Base-by-base conservation (phyloP, 2,329 filamentous ascomycete species). In the Coniochaeta ligniaria region DNA sequence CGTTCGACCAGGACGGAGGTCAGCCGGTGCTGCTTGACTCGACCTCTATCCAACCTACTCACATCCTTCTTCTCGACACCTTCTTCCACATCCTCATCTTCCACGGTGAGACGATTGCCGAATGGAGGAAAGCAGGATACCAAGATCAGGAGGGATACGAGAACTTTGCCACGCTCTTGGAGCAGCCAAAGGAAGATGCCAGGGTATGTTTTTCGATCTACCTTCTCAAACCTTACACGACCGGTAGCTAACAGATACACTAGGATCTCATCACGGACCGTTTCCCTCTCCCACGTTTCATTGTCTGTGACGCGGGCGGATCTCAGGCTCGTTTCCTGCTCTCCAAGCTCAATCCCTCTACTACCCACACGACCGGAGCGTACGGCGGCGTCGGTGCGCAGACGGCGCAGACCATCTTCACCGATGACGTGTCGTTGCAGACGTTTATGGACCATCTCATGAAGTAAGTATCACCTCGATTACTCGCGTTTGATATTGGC, bases 31-130 rank as follows among this genome's bases (percentile, higher is more conserved):
- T 99, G 26, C 84, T 99, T 38, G 95, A 99, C 74, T 98, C 94
- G 16, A 93, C 92, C 38, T 97, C 92, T 6, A 99, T 99, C 68
- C 94, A 98, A 72, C 89, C 92, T 11, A 91, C 93, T 24, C 96
- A 96, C 62, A 91, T 98, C 63, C 83, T 99, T 58, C 86, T 99
- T 12, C 87, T 99, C 60, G 95, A 99, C 70, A 98, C 95, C 0
- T 99, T 99, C 81, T 99, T 99, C 84, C 95, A 99, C 74, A 99
- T 99, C 63, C 85, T 99, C 60, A 99, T 99, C 68, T 99, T 98
- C 84, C 93, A 99, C 70, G 95, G 95, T 64, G 94, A 99, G 80
- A 98, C 94, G 0, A 90, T 98, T 75, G 95, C 95, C 0, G 92
- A 97, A 73, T 99, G 95, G 95, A 88, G 93, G 66, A 98, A 99